These are phyloP conservation scores for Ophiostoma novo-ulmi DNA, from an alignment of 2,329 filamentous ascomycete species.

Conservation along the genomic window DNA sequence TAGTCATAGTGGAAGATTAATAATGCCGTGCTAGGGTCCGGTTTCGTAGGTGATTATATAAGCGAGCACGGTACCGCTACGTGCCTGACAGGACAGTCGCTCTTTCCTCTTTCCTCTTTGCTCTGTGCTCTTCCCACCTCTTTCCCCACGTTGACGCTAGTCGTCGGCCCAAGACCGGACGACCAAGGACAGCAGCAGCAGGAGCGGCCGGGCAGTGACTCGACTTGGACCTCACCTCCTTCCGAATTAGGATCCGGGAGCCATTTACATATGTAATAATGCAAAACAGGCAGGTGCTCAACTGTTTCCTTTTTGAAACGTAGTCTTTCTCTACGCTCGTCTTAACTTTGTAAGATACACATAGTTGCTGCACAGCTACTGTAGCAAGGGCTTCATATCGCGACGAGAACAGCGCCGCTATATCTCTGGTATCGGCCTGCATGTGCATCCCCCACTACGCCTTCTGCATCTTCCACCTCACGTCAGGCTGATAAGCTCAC, in stretches of 20 bases:
- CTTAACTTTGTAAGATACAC: not conserved
- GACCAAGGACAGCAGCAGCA: not conserved
- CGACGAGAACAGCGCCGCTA: not conserved
- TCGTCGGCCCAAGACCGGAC: conserved; percentile 6
- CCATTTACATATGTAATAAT: not conserved
- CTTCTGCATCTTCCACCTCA: not conserved
- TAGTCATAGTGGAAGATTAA: conserved; percentile 12
- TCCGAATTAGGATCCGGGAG: not conserved
- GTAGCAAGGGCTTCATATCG: not conserved
- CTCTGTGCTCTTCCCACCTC: not conserved
- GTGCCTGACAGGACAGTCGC: not conserved
- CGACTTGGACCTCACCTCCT: not conserved
- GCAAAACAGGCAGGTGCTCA: not conserved
- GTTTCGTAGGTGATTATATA: not conserved
- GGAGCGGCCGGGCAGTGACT: not conserved
- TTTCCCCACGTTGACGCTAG: conserved; percentile 5
- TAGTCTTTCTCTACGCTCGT: not conserved
- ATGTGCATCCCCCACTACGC: not conserved
- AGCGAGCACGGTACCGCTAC: not conserved
- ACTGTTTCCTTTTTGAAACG: not conserved
- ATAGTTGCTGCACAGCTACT: too few relatives aligned
- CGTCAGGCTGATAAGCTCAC: not conserved
- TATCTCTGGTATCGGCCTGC: not conserved
- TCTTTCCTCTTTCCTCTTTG: not conserved
- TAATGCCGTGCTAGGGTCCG: conserved; percentile 11